Evolutionary conservation across 2,329 filamentous ascomycete genomes (phyloP).

Genomic region (Sphaerulina vaccinii): DNA sequence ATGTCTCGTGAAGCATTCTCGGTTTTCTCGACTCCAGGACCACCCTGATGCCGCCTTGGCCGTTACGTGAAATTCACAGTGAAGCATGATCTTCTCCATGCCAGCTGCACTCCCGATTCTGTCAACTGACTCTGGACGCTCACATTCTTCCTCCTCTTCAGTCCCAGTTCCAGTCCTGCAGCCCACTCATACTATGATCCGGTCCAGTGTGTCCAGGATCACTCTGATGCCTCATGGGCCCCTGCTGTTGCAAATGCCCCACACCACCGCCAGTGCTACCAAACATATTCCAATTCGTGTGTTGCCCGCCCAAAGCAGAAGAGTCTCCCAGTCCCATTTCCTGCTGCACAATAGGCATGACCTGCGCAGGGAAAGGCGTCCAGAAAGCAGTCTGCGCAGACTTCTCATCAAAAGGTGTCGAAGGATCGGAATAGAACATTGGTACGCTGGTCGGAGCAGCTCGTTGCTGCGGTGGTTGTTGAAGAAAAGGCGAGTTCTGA

Average conservation of each 20-base stretch:
- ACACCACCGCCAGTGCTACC: background rate
- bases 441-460: conserved; percentile 26
- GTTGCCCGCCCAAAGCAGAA: conserved; percentile 17
- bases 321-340: conserved; percentile 21
- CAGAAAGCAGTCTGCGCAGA: conserved; percentile 34
- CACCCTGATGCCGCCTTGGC: too few relatives aligned
- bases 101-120: too few relatives aligned
- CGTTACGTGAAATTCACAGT: too few relatives aligned
- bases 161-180: conserved; percentile 25
- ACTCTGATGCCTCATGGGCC: conserved; percentile 13
- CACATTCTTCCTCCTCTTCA: background rate
- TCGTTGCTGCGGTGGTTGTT: conserved; percentile 7
- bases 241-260: background rate
- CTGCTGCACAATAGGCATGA: conserved; percentile 35
- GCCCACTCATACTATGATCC: conserved; percentile 25
- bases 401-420: conserved; percentile 23
- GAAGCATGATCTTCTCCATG: too few relatives aligned
- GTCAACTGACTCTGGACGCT: too few relatives aligned
- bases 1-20: too few relatives aligned
- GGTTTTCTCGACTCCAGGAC: too few relatives aligned
- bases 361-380: conserved; percentile 44
- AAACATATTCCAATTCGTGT: conserved; percentile 10
- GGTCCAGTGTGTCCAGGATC: conserved; percentile 19
- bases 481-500: conserved; percentile 27
- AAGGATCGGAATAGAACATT: conserved; percentile 30